Base-by-base conservation (phyloP, 176 grass and related monocot species). In the sorghum (Sorghum bicolor) region DNA sequence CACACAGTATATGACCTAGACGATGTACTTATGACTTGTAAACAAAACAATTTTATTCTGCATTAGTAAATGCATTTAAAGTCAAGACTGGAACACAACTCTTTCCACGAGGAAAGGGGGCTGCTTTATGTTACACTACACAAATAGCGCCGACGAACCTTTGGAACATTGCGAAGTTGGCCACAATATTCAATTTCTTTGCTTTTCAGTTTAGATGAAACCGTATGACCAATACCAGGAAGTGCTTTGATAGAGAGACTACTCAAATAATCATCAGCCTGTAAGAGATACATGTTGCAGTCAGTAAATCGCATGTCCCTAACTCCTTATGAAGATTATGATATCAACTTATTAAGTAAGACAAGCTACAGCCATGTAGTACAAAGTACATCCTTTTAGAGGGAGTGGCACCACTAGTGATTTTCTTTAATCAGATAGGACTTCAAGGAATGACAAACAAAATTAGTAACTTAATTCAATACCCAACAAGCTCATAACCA, bases 231-330 rank as follows among this genome's bases (percentile, higher is more conserved):
- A 91, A 95, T 92, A 67, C 92, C 90, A 4, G 95, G 92, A 90
- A 98, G 92, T 77, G 86, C 92, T 85, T 90, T 88, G 83, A 98
- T 84, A 86, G 90, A 87, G 69, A 98, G 92, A 72, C 88, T 70
- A 77, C 89, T 82, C 45, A 98, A 88, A 83, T 93, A 94, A 67
- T 90, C 87, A 88, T 91, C 79, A 39, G 83, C 86, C 95, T 97
- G 83, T 85, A 87, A 70, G 7, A 62, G 80, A 79, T 24, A 64
- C 12, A 76, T 32, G 62, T 40, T 44, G 67, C 14, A 55, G 20
- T 83, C 11, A 88, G 75, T 47, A 75, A 74, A 41, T 71, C 61
- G 8, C 31, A 69, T 8, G 13, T 36, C 34, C 73, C 67, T 60
- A 25, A 60, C 55, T 25, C 55, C 55, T 60, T 60, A 8, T 13